Percentiles rank a stretch among this genome's conserved stretches.
These are phyloP conservation scores for Trichoderma citrinoviride DNA, from an alignment of 2,329 filamentous ascomycete genomes.

Conservation along the genomic window DNA sequence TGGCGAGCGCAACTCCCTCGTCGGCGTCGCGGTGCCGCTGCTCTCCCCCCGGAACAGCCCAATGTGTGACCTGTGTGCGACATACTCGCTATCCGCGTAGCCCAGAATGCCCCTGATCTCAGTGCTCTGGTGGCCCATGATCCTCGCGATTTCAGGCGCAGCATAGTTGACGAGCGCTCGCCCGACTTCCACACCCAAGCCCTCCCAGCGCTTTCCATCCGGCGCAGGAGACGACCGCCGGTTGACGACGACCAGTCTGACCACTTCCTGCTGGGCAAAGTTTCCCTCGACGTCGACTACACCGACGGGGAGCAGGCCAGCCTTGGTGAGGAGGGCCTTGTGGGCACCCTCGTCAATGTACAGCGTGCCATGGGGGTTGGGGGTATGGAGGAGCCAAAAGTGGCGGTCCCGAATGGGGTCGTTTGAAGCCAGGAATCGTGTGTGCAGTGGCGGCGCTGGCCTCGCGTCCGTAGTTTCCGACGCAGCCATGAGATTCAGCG, in stretches of 20 bases:
- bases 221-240: conserved; percentile 43
- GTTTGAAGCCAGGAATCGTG: conserved; percentile 81
- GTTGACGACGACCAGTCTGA: conserved; percentile 78
- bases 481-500: conserved; percentile 38
- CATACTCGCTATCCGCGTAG: conserved; percentile 93
- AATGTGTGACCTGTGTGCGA: conserved; percentile 84
- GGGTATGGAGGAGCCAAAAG: conserved; percentile 95
- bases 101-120: conserved; percentile 80
- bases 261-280: conserved; percentile 91
- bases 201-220: conserved; percentile 49
- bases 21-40: conserved; percentile 54
- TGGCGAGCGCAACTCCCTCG: conserved; percentile 26
- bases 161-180: conserved; percentile 91
- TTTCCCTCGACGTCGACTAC: conserved; percentile 83
- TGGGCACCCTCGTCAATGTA: conserved; percentile 93
- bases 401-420: conserved; percentile 88
- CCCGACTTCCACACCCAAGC: conserved; percentile 69
- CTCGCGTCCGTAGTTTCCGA: conserved; percentile 28
- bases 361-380: conserved; percentile 83
- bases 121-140: conserved; percentile 78
- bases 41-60: conserved; percentile 64
- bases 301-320: conserved; percentile 85
- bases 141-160: conserved; percentile 75
- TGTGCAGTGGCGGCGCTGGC: conserved; percentile 64
- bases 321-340: conserved; percentile 75